Conservation (phyloP, 1,284 basidiomycete species). For the Apiotrichum brassicae region DNA sequence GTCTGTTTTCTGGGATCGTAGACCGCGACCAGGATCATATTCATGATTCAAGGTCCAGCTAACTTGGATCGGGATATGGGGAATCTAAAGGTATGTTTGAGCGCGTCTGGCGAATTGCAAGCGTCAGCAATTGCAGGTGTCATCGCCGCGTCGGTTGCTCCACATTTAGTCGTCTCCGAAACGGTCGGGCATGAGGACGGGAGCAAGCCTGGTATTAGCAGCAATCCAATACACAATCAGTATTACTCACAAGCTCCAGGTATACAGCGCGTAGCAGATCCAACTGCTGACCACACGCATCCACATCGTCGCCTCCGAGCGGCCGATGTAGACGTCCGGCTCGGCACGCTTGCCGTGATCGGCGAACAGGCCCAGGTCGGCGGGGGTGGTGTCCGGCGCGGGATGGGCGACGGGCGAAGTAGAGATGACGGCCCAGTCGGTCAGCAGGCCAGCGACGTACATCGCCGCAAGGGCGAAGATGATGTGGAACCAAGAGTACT, state of each 20-base stretch:
- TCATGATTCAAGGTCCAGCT: too few species aligned
- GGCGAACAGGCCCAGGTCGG: conserved; percentile 1
- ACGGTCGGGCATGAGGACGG: conserved; percentile 72
- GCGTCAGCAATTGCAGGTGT: too few species aligned
- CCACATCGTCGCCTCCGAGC: conserved; percentile 97
- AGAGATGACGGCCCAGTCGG: conserved; percentile 71
- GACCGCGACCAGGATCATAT: too few species aligned
- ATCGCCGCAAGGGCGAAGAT: conserved; percentile 94
- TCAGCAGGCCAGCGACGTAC: conserved; percentile 98
- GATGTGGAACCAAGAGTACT: conserved; percentile 94
- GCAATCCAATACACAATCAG: background rate
- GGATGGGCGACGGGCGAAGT: conserved; percentile 36
- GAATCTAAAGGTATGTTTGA: too few species aligned
- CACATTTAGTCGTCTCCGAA: conserved; percentile 38
- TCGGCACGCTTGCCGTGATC: conserved; percentile 16
- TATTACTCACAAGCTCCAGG: conserved; percentile 62
- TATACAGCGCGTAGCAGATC: conserved; percentile 83
- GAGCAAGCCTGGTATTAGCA: conserved; percentile 55
- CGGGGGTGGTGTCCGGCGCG: conserved; percentile 12
- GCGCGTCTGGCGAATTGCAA: too few species aligned
- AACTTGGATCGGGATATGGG: too few species aligned
- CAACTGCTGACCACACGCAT: conserved; percentile 94
- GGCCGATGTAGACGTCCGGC: conserved; percentile 82
- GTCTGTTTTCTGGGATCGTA: too few species aligned
- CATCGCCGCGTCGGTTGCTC: too few species aligned